These are phyloP conservation scores for Pyricularia sp. DNA, from an alignment of 2,329 filamentous ascomycete genomes.

Conservation along the genomic window DNA sequence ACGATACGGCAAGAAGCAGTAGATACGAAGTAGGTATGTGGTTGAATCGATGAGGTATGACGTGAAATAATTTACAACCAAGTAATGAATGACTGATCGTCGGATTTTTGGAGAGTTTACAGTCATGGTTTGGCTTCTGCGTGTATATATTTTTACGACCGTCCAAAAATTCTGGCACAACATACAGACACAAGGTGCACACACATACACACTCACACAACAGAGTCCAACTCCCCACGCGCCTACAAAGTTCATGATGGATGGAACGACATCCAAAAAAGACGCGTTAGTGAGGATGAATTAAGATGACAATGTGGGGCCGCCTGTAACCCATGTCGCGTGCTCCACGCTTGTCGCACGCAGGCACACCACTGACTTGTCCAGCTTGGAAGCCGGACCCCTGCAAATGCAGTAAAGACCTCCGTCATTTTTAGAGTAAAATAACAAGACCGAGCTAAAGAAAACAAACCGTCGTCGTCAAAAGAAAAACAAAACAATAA, in stretches of 20 bases:
- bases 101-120: background rate
- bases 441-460: background rate
- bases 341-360: background rate
- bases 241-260: too few species aligned
- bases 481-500: background rate
- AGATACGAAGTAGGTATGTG: too few species aligned
- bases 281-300: background rate
- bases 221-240: too few species aligned
- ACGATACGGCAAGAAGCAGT: too few species aligned
- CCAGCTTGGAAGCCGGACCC: background rate
- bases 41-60: background rate
- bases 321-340: background rate
- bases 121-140: background rate
- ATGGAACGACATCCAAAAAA: background rate
- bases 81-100: background rate
- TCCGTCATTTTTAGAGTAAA: background rate
- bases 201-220: too few species aligned
- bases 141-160: background rate
- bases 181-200: too few species aligned
- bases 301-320: background rate
- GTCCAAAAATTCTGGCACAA: too few species aligned
- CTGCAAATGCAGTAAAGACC: background rate
- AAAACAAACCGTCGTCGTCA: background rate
- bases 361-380: background rate
- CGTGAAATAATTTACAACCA: background rate